These are phyloP conservation scores for Daedalea quercina DNA, from an alignment of 768 basidiomycete species.

Conservation along the genomic window DNA sequence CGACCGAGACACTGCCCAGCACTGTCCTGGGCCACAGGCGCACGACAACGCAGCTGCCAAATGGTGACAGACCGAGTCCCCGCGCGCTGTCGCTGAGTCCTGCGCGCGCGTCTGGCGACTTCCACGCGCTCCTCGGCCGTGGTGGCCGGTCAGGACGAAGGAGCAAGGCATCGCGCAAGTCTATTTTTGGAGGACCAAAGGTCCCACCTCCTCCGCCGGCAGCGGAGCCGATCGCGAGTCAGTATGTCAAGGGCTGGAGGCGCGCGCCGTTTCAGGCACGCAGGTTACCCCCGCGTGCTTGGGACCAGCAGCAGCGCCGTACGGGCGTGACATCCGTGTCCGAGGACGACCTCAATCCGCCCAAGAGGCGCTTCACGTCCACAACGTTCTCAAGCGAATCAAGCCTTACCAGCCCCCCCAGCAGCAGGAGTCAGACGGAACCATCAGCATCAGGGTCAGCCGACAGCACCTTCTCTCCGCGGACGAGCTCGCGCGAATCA, in stretches of 20 bases:
- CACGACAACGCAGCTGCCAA: not conserved
- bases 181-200: conserved; percentile 32
- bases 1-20: not conserved
- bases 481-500: conserved; percentile 21
- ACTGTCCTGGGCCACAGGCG: not conserved
- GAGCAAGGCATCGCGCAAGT: conserved; percentile 13
- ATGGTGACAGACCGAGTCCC: conserved; percentile 1
- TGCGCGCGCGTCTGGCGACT: conserved; percentile 11
- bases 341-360: conserved; percentile 36
- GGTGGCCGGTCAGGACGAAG: conserved; percentile 4
- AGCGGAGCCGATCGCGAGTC: conserved; percentile 38
- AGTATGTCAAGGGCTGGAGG: conserved; percentile 45
- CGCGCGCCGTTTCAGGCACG: conserved; percentile 15
- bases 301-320: not conserved
- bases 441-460: conserved; percentile 8
- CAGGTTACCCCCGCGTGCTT: conserved; percentile 2
- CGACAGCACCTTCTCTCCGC: not conserved
- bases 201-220: conserved; percentile 39
- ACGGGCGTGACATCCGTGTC: conserved; percentile 17
- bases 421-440: conserved; percentile 16
- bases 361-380: conserved; percentile 37
- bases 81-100: conserved; percentile 11
- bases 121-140: conserved; percentile 5
- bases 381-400: conserved; percentile 41
- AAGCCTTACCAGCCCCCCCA: conserved; percentile 29